Conservation (phyloP, 345 rosid species). For the Euphorbia peplus region DNA sequence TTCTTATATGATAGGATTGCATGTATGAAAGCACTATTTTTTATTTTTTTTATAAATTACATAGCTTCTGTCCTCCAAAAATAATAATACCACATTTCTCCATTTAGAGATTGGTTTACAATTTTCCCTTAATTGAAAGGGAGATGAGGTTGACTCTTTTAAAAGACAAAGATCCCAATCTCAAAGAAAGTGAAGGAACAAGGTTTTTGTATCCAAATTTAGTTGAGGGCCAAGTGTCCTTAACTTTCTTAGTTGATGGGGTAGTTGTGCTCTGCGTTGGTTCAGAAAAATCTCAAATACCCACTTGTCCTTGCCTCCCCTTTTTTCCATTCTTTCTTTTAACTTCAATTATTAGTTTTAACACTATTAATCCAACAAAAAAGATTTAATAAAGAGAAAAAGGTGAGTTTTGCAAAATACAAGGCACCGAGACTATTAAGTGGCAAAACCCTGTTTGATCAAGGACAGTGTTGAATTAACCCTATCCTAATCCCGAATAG, state of each 20-base stretch:
- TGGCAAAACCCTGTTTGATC: background rate
- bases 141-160: slow-evolving; percentile 20
- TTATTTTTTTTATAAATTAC: too few relatives aligned
- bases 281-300: background rate
- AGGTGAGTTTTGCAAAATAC: background rate
- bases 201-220: background rate
- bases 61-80: too few relatives aligned
- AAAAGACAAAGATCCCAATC: slow-evolving; percentile 22
- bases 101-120: too few relatives aligned
- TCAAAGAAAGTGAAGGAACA: slow-evolving; percentile 28
- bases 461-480: background rate
- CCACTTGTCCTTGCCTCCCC: background rate
- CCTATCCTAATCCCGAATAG: slow-evolving; percentile 4
- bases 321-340: background rate
- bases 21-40: too few relatives aligned
- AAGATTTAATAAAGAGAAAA: background rate
- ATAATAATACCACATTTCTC: too few relatives aligned
- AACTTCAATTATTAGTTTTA: background rate
- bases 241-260: slow-evolving; percentile 19
- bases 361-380: background rate
- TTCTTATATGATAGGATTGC: too few relatives aligned
- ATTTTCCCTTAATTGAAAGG: background rate
- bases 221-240: slow-evolving; percentile 21
- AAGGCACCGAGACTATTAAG: background rate
- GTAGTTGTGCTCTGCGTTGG: background rate